A percentile compares a stretch with the other conserved stretches of the same genome.
phyloP scores from a whole-genome alignment of 2,329 filamentous ascomycete genomes.

The Drechslerella coelobrocha region DNA sequence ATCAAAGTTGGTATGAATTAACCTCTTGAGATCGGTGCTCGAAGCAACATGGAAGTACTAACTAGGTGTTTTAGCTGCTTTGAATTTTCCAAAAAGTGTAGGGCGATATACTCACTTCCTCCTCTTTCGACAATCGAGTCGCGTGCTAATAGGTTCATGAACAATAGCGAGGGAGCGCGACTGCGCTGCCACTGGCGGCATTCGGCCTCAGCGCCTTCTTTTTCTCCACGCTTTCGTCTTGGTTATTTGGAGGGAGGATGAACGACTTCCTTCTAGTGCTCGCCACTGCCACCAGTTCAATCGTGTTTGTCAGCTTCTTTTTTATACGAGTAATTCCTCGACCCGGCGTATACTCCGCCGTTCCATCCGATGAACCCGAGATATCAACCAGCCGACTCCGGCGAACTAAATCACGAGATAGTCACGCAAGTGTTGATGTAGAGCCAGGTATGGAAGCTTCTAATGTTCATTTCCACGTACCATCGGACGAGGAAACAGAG shows the following conservation, averaged over 20 bases:
- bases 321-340: slow-evolving; percentile 79
- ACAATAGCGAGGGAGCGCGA: slow-evolving; percentile 80
- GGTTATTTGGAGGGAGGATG: slow-evolving; percentile 83
- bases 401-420: slow-evolving; percentile 62
- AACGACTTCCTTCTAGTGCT: slow-evolving; percentile 81
- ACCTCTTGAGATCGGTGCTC: background rate
- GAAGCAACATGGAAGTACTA: slow-evolving; percentile 9
- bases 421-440: slow-evolving; percentile 57
- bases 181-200: slow-evolving; percentile 87
- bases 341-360: slow-evolving; percentile 64
- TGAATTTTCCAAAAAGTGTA: slow-evolving; percentile 54
- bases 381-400: slow-evolving; percentile 60
- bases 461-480: slow-evolving; percentile 37
- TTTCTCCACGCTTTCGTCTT: slow-evolving; percentile 79
- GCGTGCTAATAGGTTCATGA: slow-evolving; percentile 74
- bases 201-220: slow-evolving; percentile 97
- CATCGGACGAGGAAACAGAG: slow-evolving; percentile 33
- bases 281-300: slow-evolving; percentile 75
- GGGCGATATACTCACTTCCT: slow-evolving; percentile 63
- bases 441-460: slow-evolving; percentile 70
- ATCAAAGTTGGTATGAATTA: slow-evolving; percentile 71
- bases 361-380: slow-evolving; percentile 62
- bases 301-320: slow-evolving; percentile 80
- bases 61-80: slow-evolving; percentile 52
- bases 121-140: slow-evolving; percentile 67